phyloP scores from a whole-genome alignment of 2,329 filamentous ascomycete species.

The Sarocladium brachiariae region DNA sequence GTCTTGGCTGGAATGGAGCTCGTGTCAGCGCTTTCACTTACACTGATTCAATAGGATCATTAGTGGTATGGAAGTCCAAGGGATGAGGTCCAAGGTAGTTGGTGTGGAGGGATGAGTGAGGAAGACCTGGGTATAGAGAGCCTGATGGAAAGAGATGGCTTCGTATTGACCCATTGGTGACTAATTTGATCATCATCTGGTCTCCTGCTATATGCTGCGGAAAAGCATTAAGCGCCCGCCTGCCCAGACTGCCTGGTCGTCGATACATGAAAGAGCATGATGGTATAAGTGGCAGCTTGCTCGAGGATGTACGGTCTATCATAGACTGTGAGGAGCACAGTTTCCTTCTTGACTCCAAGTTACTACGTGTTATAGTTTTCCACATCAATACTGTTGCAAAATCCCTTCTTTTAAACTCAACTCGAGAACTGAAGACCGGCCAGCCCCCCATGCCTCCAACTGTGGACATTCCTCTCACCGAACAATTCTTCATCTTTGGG shows the following conservation, averaged over 20 bases:
- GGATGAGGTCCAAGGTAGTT: background rate
- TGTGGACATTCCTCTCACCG: conserved; percentile 12
- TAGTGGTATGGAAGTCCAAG: no score
- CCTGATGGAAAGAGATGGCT: background rate
- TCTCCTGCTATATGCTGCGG: no score
- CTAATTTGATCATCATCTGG: no score
- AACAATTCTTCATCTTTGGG: conserved; percentile 17
- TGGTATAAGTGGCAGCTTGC: no score
- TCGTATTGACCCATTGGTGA: background rate
- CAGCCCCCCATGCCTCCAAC: conserved; percentile 1
- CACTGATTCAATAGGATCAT: background rate
- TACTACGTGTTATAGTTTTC: no score
- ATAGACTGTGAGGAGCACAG: no score
- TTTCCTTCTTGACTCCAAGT: background rate
- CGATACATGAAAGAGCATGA: background rate
- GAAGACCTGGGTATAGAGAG: conserved; percentile 9
- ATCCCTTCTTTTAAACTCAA: no score
- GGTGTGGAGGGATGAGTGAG: background rate
- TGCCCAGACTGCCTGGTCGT: background rate
- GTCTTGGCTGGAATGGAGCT: no score
- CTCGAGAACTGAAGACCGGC: background rate
- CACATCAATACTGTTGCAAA: no score
- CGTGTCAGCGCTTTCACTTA: no score
- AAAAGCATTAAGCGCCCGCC: background rate
- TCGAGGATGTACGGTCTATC: no score